phyloP scores from a whole-genome alignment of 176 grass and related monocot species.

The Neostapfia colusana region DNA sequence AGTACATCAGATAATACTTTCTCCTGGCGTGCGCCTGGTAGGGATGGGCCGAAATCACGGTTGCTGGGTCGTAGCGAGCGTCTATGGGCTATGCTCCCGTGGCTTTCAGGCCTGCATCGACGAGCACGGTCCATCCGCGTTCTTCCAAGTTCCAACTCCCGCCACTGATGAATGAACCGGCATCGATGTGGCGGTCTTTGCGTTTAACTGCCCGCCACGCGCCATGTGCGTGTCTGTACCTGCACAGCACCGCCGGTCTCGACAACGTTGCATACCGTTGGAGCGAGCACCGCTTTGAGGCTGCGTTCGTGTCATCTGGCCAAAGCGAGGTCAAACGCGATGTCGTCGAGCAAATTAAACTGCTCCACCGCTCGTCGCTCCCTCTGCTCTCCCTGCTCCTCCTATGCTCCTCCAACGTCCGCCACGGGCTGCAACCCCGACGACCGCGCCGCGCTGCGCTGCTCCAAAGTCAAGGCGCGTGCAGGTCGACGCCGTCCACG shows the following conservation, averaged over 20 bases:
- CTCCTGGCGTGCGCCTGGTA: too few species aligned
- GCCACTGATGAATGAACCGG: too few species aligned
- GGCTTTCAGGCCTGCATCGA: too few species aligned
- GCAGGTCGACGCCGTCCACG: slow-evolving; percentile 43
- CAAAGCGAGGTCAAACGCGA: slow-evolving; percentile 13
- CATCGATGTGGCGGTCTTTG: too few species aligned
- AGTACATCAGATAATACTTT: too few species aligned
- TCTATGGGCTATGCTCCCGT: too few species aligned
- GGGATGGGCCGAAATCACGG: too few species aligned
- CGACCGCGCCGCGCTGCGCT: slow-evolving; percentile 56
- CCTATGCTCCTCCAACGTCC: background rate
- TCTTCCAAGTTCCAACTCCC: too few species aligned
- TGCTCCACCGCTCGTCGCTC: background rate
- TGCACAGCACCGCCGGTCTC: background rate
- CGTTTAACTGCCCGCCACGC: background rate
- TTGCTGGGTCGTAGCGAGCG: too few species aligned
- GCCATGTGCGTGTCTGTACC: background rate
- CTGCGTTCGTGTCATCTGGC: background rate
- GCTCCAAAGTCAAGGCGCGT: too few species aligned
- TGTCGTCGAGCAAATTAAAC: background rate
- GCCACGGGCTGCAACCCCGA: slow-evolving; percentile 36
- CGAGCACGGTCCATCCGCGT: too few species aligned
- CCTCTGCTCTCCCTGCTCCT: slow-evolving; percentile 25
- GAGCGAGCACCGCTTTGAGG: background rate
- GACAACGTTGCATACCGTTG: background rate